A percentile compares a stretch with the other conserved stretches of the same genome.
These are phyloP conservation scores for Salix dunnii DNA, from an alignment of 345 rosid genomes.

Conservation along the genomic window DNA sequence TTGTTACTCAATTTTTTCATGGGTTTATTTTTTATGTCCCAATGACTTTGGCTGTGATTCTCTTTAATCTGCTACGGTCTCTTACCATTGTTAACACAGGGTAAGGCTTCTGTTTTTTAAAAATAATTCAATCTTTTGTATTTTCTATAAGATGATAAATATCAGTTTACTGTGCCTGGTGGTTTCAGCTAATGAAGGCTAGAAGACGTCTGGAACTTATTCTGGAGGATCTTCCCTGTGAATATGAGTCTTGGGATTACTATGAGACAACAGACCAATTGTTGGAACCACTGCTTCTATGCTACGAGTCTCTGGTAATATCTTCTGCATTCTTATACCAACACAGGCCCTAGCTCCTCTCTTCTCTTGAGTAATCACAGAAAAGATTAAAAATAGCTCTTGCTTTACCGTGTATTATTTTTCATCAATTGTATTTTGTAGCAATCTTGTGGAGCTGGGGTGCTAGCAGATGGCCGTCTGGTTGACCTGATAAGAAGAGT, in stretches of 20 bases:
- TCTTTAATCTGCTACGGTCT: neutral
- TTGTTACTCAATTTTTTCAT: neutral
- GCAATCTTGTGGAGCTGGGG: conserved; percentile 87
- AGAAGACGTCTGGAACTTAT: conserved; percentile 70
- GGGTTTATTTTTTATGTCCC: neutral
- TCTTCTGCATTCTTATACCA: neutral
- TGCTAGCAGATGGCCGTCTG: conserved; percentile 87
- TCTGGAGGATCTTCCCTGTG: conserved; percentile 96
- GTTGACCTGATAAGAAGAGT: conserved; percentile 92
- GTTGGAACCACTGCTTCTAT: conserved; percentile 76
- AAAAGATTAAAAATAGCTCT: neutral
- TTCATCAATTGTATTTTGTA: conserved; percentile 25
- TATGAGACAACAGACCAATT: conserved; percentile 84
- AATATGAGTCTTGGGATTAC: conserved; percentile 62
- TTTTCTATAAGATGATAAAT: conserved; percentile 4
- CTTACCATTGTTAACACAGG: neutral
- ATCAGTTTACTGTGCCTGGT: conserved; percentile 4
- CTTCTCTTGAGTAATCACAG: neutral
- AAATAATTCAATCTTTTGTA: neutral
- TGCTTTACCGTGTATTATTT: conserved; percentile 1
- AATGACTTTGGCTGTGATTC: neutral
- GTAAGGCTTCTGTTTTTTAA: neutral
- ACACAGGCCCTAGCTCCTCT: neutral
- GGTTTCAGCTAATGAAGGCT: conserved; percentile 77
- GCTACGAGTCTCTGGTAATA: conserved; percentile 81